Conservation (phyloP, 129 eudicot species). For the Artemisia argyi region DNA sequence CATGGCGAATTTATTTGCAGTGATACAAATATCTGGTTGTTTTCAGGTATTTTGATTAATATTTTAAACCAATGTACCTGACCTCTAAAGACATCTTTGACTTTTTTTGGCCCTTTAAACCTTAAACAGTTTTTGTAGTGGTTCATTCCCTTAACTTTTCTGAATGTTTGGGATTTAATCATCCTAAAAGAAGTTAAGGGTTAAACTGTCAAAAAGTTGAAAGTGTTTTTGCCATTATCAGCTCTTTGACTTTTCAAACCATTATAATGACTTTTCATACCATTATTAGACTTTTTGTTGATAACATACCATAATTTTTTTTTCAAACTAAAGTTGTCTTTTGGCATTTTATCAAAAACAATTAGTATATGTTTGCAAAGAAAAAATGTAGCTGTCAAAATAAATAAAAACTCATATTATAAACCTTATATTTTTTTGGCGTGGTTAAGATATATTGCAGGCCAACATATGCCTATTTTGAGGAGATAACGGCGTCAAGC, state of each 20-base stretch:
- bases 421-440: not conserved
- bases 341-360: not conserved
- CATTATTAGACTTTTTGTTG: too few relatives aligned
- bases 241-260: not conserved
- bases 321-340: too few relatives aligned
- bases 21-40: slow-evolving; percentile 57
- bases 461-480: slow-evolving; percentile 48
- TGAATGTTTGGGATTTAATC: too few relatives aligned
- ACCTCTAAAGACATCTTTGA: not conserved
- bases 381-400: not conserved
- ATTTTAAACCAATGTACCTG: not conserved
- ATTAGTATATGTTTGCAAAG: not conserved
- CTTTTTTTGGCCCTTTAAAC: not conserved
- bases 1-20: slow-evolving; percentile 60
- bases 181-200: too few relatives aligned
- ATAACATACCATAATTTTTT: too few relatives aligned
- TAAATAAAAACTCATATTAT: not conserved
- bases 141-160: too few relatives aligned
- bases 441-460: slow-evolving; percentile 51
- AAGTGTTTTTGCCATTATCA: too few relatives aligned
- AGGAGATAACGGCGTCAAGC: slow-evolving; percentile 22
- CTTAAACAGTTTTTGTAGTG: too few relatives aligned
- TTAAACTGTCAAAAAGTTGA: too few relatives aligned
- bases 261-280: too few relatives aligned
- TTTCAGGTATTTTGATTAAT: slow-evolving; percentile 38